These are phyloP conservation scores for Schwanniomyces vanrijiae DNA, from an alignment of 805 yeast species.

Conservation along the genomic window DNA sequence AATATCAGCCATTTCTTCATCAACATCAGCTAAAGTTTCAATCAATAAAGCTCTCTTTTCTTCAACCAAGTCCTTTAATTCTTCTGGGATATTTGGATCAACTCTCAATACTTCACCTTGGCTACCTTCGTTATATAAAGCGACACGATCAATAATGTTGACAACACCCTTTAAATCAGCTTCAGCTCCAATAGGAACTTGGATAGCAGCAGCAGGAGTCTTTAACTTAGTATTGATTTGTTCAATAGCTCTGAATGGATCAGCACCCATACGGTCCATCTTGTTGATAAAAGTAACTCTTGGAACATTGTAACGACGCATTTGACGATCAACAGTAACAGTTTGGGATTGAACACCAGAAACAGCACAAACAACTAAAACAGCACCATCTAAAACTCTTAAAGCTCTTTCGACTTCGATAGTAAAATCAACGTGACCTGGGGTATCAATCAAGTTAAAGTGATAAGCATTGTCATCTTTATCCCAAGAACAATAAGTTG, in stretches of 20 bases:
- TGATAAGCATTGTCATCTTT: slow-evolving; percentile 69
- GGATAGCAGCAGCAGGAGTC: slow-evolving; percentile 96
- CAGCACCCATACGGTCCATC: slow-evolving; percentile 99
- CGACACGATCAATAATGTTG: slow-evolving; percentile 84
- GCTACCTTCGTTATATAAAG: slow-evolving; percentile 82
- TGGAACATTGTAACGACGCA: slow-evolving; percentile 97
- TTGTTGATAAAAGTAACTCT: slow-evolving; percentile 94
- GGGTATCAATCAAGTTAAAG: slow-evolving; percentile 95
- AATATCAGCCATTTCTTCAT: slow-evolving; percentile 94
- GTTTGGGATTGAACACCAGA: slow-evolving; percentile 98
- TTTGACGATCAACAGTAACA: slow-evolving; percentile 97
- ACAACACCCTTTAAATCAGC: slow-evolving; percentile 83
- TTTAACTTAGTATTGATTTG: slow-evolving; percentile 85
- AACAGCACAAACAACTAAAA: slow-evolving; percentile 96
- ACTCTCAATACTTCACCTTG: slow-evolving; percentile 80
- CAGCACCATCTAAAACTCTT: slow-evolving; percentile 97
- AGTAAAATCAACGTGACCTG: slow-evolving; percentile 98
- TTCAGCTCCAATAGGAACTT: slow-evolving; percentile 97
- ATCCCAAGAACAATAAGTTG: slow-evolving; percentile 96
- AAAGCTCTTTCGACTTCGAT: slow-evolving; percentile 99
- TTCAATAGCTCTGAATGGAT: slow-evolving; percentile 93
- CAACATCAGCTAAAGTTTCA: slow-evolving; percentile 96
- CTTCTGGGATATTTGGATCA: slow-evolving; percentile 69
- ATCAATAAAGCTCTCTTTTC: slow-evolving; percentile 85
- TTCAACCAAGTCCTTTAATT: slow-evolving; percentile 77